These are phyloP conservation scores for Ophiostoma populinum DNA, from an alignment of 2,329 filamentous ascomycete genomes.

Conservation along the genomic window DNA sequence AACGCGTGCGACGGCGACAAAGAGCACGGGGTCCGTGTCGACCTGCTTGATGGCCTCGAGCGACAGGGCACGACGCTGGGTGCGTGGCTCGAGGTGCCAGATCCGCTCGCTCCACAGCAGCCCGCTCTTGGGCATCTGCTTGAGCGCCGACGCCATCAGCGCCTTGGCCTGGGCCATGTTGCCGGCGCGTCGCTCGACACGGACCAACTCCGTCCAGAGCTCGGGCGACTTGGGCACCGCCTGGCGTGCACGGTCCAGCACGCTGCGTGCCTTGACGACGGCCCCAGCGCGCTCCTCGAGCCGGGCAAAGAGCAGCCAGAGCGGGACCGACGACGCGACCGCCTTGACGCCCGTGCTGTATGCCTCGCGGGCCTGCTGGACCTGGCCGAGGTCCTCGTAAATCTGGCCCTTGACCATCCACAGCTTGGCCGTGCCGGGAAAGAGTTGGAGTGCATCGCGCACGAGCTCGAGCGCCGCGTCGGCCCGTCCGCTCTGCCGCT, in stretches of 20 bases:
- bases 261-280: conserved; percentile 79
- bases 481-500: conserved; percentile 46
- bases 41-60: conserved; percentile 95
- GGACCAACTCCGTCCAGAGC: conserved; percentile 86
- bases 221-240: conserved; percentile 71
- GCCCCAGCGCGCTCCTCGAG: conserved; percentile 75
- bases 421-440: conserved; percentile 71
- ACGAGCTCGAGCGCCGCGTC: conserved; percentile 76
- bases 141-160: conserved; percentile 82
- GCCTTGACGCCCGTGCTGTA: conserved; percentile 79
- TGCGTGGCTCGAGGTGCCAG: conserved; percentile 80
- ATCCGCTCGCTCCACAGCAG: conserved; percentile 89
- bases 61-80: conserved; percentile 78
- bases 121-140: conserved; percentile 77
- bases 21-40: conserved; percentile 76
- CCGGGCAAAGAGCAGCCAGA: conserved; percentile 80
- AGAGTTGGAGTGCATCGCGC: conserved; percentile 70
- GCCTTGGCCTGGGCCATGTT: conserved; percentile 73
- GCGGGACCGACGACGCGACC: conserved; percentile 63
- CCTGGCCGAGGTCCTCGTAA: conserved; percentile 67
- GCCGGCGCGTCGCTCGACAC: conserved; percentile 74
- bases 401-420: conserved; percentile 99
- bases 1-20: conserved; percentile 82
- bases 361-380: conserved; percentile 74
- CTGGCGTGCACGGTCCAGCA: conserved; percentile 79